Evolutionary conservation across 2,329 filamentous ascomycete genomes (phyloP).

Genomic region (Thielaviopsis ethacetica): DNA sequence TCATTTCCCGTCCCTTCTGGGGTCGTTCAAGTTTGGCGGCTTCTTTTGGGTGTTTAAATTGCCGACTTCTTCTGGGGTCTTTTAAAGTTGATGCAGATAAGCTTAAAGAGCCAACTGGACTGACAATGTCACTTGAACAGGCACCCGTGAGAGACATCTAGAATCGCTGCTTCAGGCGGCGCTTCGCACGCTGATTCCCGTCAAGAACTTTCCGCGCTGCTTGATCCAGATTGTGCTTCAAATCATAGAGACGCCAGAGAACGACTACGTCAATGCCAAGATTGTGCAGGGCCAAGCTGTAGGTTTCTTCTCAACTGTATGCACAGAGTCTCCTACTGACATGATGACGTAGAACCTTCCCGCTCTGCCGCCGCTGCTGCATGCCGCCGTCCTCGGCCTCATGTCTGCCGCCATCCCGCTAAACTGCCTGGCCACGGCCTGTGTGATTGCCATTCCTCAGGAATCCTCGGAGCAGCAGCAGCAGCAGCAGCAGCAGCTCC

Average conservation of each 20-base stretch:
- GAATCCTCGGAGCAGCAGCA: conserved; percentile 19
- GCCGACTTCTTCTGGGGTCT: too few species aligned
- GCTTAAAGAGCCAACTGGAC: not conserved
- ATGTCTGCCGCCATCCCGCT: conserved; percentile 72
- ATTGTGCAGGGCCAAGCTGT: conserved; percentile 45
- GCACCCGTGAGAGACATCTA: conserved; percentile 63
- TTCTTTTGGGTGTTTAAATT: too few species aligned
- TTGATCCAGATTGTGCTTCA: conserved; percentile 74
- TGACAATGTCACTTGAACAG: conserved; percentile 23
- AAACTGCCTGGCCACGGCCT: conserved; percentile 51
- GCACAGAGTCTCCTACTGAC: not conserved
- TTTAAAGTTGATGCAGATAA: too few species aligned
- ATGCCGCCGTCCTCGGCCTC: conserved; percentile 62
- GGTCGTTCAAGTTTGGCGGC: too few species aligned
- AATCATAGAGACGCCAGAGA: conserved; percentile 50
- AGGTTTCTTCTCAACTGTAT: conserved; percentile 18
- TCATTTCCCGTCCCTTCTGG: not conserved
- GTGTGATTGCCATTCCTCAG: conserved; percentile 41
- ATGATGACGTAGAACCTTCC: conserved; percentile 47
- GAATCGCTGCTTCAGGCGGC: conserved; percentile 60
- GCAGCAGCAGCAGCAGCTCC: conserved; percentile 18
- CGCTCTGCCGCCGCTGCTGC: conserved; percentile 66
- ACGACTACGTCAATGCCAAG: conserved; percentile 45
- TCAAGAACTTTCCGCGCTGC: conserved; percentile 58
- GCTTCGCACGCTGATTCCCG: conserved; percentile 56